These are phyloP conservation scores for Didymella lethalis DNA, from an alignment of 2,329 filamentous ascomycete genomes.

Conservation along the genomic window DNA sequence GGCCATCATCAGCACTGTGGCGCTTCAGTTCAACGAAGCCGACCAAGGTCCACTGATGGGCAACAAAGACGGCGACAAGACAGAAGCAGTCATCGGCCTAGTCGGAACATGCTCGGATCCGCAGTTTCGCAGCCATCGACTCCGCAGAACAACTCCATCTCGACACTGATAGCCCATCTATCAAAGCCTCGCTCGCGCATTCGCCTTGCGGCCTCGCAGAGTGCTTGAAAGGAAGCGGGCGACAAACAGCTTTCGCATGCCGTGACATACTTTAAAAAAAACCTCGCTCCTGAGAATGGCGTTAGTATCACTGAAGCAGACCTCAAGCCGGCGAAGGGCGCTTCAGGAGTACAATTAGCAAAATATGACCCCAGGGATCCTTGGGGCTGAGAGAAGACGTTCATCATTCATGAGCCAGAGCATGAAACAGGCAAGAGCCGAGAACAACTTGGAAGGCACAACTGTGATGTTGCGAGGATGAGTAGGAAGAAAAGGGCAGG, in stretches of 20 bases:
- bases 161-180: constrained; percentile 15
- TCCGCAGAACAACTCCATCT: constrained; percentile 20
- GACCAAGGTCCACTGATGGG: constrained; percentile 16
- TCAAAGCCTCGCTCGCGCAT: neutral
- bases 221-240: neutral
- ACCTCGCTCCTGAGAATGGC: neutral
- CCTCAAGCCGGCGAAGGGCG: neutral
- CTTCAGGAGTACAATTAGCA: neutral
- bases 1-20: constrained; percentile 23
- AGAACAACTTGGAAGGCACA: constrained; percentile 17
- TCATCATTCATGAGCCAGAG: neutral
- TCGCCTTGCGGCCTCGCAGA: neutral
- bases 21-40: constrained; percentile 23
- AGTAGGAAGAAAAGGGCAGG: constrained; percentile 21
- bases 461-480: constrained; percentile 28
- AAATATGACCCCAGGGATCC: neutral
- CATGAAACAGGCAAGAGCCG: neutral
- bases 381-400: neutral
- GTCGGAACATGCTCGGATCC: constrained; percentile 23
- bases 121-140: constrained; percentile 25
- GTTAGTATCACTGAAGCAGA: neutral
- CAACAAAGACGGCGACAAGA: constrained; percentile 23
- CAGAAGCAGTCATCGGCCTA: constrained; percentile 13
- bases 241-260: constrained; percentile 3
- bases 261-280: neutral